Percentiles rank a stretch among this genome's conserved stretches.
phyloP scores from a whole-genome alignment of 2,329 filamentous ascomycete genomes.

The Torrubiella hemipterigena region DNA sequence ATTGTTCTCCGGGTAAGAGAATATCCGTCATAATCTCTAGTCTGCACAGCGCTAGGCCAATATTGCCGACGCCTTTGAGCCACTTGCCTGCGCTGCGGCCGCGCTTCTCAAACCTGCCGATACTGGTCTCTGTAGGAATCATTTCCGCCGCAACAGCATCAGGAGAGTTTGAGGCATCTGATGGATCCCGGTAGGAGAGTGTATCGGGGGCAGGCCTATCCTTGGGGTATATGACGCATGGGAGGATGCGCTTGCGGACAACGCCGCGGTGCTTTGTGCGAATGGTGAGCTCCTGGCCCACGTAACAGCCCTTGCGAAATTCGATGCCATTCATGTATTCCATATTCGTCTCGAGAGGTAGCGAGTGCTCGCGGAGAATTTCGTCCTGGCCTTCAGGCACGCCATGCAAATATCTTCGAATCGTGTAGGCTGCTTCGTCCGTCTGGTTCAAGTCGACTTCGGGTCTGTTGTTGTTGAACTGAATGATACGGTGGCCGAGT shows the following conservation, averaged over 20 bases:
- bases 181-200: constrained; percentile 39
- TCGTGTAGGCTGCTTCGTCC: constrained; percentile 51
- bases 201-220: constrained; percentile 23
- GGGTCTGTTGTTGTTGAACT: constrained; percentile 16
- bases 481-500: constrained; percentile 40
- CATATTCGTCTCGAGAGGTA: constrained; percentile 84
- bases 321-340: constrained; percentile 79
- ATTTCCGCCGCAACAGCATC: constrained; percentile 19
- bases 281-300: constrained; percentile 93
- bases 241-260: constrained; percentile 79
- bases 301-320: constrained; percentile 93
- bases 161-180: constrained; percentile 14
- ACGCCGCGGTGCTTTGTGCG: constrained; percentile 90
- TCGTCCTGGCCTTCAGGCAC: constrained; percentile 78
- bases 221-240: constrained; percentile 57
- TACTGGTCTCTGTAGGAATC: constrained; percentile 33
- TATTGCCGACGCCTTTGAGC: constrained; percentile 66
- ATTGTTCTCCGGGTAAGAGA: constrained; percentile 54
- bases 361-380: constrained; percentile 54
- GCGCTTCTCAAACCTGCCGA: constrained; percentile 39
- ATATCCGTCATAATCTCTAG: constrained; percentile 85
- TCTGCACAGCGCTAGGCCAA: constrained; percentile 78
- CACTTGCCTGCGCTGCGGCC: constrained; percentile 72
- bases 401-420: constrained; percentile 68
- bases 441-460: constrained; percentile 31